Evolutionary conservation across 1,284 basidiomycete genomes (phyloP).

Genomic region (Somion occarium): DNA sequence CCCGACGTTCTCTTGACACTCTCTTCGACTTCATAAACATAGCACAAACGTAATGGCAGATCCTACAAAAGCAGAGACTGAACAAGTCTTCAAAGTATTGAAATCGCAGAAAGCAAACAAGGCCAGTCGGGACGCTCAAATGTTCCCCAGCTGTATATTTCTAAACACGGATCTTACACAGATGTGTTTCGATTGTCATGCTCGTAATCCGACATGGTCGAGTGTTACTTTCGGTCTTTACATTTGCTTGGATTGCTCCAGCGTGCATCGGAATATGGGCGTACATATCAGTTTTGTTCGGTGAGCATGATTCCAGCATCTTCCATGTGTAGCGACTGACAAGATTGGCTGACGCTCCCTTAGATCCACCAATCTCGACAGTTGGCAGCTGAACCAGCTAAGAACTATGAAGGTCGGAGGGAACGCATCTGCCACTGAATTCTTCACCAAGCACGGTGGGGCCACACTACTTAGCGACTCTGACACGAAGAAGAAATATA

Average conservation of each 20-base stretch:
- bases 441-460: conserved; percentile 87
- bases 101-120: conserved; percentile 88
- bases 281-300: conserved; percentile 98
- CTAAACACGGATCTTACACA: conserved; percentile 28
- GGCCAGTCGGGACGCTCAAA: conserved; percentile 36
- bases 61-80: conserved; percentile 74
- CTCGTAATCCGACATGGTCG: conserved; percentile 97
- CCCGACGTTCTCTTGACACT: background rate
- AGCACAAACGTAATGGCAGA: conserved; percentile 47
- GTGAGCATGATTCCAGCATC: too few relatives aligned
- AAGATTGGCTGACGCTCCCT: too few relatives aligned
- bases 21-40: background rate
- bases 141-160: background rate
- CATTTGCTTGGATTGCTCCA: conserved; percentile 97
- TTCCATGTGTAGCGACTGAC: too few relatives aligned
- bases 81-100: conserved; percentile 72
- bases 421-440: conserved; percentile 86
- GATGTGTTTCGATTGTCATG: conserved; percentile 96
- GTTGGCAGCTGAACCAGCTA: conserved; percentile 89
- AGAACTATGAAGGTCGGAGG: conserved; percentile 97
- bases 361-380: conserved; percentile 96
- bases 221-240: conserved; percentile 96
- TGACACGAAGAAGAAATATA: conserved; percentile 89
- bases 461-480: conserved; percentile 64
- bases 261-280: conserved; percentile 93